Percentiles rank a stretch among this genome's conserved stretches.
phyloP scores from a whole-genome alignment of 2,329 filamentous ascomycete species.

The Mariannaea sp. region DNA sequence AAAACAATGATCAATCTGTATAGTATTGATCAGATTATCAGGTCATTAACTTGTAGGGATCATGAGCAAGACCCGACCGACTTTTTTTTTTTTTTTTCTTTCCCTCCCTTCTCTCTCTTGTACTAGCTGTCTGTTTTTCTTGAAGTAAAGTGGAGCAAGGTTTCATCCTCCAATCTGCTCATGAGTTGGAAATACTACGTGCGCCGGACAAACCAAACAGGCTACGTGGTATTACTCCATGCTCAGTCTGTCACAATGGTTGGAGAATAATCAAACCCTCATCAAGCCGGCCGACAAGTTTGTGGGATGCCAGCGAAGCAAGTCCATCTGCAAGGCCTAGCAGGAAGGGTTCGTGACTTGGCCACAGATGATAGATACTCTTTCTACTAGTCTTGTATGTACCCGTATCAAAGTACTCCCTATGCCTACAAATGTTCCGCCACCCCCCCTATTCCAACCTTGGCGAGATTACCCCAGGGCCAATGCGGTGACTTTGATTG shows the following conservation, averaged over 20 bases:
- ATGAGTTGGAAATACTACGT: not conserved
- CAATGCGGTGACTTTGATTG: constrained; percentile 33
- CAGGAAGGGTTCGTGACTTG: constrained; percentile 17
- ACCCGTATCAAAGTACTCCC: constrained; percentile 4
- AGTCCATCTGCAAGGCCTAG: constrained; percentile 18
- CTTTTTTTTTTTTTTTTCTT: not conserved
- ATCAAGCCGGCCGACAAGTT: not conserved
- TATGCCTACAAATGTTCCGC: constrained; percentile 11
- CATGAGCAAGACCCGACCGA: not conserved
- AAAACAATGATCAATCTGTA: constrained; percentile 2
- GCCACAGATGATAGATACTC: constrained; percentile 8
- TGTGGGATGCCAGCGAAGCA: constrained; percentile 32
- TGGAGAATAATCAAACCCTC: constrained; percentile 1
- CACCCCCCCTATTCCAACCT: constrained; percentile 20
- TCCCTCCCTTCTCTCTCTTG: no score
- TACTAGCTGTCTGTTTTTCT: not conserved
- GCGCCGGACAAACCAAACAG: constrained; percentile 6
- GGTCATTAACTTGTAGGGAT: no score
- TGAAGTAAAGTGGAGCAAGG: not conserved
- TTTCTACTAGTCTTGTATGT: no score
- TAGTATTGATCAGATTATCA: not conserved
- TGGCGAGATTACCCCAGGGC: constrained; percentile 38
- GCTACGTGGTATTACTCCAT: constrained; percentile 24
- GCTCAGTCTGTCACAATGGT: no score
- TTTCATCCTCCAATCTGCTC: constrained; percentile 10